Evolutionary conservation across 2,329 filamentous ascomycete species (phyloP).

Genomic region (Biscogniauxia sp.): DNA sequence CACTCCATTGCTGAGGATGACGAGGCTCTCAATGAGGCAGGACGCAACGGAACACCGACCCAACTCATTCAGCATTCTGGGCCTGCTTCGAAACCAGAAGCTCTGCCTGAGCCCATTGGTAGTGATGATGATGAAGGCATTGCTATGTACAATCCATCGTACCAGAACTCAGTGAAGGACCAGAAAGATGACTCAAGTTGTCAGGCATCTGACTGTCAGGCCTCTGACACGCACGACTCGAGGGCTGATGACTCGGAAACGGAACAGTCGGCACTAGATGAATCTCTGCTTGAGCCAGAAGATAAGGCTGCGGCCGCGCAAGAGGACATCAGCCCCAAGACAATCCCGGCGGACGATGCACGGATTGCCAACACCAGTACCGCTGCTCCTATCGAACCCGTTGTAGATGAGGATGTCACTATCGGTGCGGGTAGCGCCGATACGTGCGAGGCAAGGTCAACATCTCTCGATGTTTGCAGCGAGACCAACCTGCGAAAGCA

Average conservation of each 20-base stretch:
- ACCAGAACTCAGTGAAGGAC: conserved; percentile 2
- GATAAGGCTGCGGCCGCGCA: neutral
- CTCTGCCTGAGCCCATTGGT: conserved; percentile 4
- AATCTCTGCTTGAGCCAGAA: neutral
- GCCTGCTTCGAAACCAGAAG: conserved; percentile 10
- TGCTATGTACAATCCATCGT: conserved; percentile 19
- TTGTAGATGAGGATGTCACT: neutral
- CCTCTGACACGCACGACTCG: conserved; percentile 1
- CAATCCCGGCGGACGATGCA: conserved; percentile 1
- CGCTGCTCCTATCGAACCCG: neutral
- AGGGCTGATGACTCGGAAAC: neutral
- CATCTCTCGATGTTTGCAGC: conserved; percentile 9
- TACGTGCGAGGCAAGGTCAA: conserved; percentile 8
- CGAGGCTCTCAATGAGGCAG: conserved; percentile 11
- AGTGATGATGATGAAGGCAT: conserved; percentile 29
- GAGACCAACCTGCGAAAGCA: conserved; percentile 15
- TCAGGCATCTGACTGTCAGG: neutral
- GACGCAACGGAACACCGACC: neutral
- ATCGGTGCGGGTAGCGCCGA: neutral
- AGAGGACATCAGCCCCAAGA: neutral
- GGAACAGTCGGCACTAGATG: neutral
- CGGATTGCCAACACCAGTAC: conserved; percentile 2
- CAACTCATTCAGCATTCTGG: conserved; percentile 16
- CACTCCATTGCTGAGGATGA: conserved; percentile 26
- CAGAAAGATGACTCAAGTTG: neutral